Evolutionary conservation across 257 asterid species (phyloP).

Genomic region (Scutellaria minor): DNA sequence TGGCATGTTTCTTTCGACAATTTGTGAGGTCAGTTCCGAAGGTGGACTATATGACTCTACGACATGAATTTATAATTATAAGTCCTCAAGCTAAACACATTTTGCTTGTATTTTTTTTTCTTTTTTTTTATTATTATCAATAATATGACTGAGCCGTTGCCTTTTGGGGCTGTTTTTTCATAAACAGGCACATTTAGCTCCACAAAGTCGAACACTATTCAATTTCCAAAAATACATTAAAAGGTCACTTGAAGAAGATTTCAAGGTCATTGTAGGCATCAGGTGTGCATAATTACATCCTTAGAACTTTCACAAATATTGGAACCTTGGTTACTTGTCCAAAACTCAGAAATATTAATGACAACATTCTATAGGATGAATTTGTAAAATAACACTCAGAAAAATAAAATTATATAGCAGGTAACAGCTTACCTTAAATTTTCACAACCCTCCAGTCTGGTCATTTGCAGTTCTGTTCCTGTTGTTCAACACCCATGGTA

Average conservation of each 20-base stretch:
- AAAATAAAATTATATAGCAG: background rate
- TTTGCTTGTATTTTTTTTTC: no score
- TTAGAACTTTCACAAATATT: background rate
- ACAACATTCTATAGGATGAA: no score
- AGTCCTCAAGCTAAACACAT: constrained; percentile 27
- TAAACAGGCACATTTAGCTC: constrained; percentile 65
- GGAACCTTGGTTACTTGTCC: background rate
- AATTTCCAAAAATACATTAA: constrained; percentile 63
- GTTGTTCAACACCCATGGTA: constrained; percentile 68
- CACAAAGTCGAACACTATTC: constrained; percentile 45
- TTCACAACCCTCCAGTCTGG: constrained; percentile 70
- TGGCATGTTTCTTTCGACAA: constrained; percentile 73
- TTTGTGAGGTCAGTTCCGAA: constrained; percentile 58
- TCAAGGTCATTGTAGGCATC: constrained; percentile 66
- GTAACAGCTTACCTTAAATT: constrained; percentile 7
- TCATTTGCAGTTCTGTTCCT: constrained; percentile 64
- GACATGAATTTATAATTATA: constrained; percentile 59
- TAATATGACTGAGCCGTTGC: background rate
- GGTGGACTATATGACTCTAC: constrained; percentile 66
- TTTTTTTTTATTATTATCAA: no score
- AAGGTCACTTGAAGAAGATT: constrained; percentile 65
- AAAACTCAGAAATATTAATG: background rate
- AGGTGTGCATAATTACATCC: constrained; percentile 41
- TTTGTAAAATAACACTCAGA: no score
- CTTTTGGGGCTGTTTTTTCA: background rate